Conservation (phyloP, 2,329 filamentous ascomycete genomes). For the Pseudogymnoascus verrucosus region DNA sequence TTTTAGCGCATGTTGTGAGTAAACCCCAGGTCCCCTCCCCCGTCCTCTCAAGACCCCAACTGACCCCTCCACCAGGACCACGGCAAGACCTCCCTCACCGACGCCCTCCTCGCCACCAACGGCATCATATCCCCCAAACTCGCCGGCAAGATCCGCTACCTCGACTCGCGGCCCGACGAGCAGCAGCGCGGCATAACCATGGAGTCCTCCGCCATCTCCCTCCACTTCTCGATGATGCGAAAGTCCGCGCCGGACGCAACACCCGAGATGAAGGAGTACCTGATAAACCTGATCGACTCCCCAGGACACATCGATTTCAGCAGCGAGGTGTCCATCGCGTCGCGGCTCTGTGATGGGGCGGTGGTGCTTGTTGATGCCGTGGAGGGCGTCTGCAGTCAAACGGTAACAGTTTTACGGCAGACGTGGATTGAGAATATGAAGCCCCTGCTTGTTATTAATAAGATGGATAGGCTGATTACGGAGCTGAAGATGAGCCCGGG, state of each 20-base stretch:
- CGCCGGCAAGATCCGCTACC: constrained; percentile 94
- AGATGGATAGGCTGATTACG: constrained; percentile 90
- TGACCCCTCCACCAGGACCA: constrained; percentile 56
- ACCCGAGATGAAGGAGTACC: constrained; percentile 75
- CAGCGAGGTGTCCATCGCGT: constrained; percentile 94
- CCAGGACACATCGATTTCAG: constrained; percentile 98
- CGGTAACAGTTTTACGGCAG: constrained; percentile 90
- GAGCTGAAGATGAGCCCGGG: constrained; percentile 88
- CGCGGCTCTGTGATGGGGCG: constrained; percentile 86
- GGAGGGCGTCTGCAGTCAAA: constrained; percentile 97
- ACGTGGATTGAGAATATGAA: constrained; percentile 94
- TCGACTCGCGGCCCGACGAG: constrained; percentile 93
- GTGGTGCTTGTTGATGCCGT: constrained; percentile 93
- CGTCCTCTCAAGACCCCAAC: not conserved
- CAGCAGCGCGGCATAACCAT: constrained; percentile 97
- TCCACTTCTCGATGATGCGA: constrained; percentile 88
- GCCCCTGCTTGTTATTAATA: constrained; percentile 92
- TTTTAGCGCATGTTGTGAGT: constrained; percentile 80
- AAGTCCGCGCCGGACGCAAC: constrained; percentile 58
- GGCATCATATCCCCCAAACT: constrained; percentile 98
- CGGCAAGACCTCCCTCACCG: constrained; percentile 94
- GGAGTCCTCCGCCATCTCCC: constrained; percentile 96
- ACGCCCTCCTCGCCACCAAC: constrained; percentile 94
- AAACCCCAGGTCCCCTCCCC: not conserved
- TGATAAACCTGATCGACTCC: constrained; percentile 96